Evolutionary conservation across 2,329 filamentous ascomycete species (phyloP).

Genomic region (Pseudogymnoascus sp.): DNA sequence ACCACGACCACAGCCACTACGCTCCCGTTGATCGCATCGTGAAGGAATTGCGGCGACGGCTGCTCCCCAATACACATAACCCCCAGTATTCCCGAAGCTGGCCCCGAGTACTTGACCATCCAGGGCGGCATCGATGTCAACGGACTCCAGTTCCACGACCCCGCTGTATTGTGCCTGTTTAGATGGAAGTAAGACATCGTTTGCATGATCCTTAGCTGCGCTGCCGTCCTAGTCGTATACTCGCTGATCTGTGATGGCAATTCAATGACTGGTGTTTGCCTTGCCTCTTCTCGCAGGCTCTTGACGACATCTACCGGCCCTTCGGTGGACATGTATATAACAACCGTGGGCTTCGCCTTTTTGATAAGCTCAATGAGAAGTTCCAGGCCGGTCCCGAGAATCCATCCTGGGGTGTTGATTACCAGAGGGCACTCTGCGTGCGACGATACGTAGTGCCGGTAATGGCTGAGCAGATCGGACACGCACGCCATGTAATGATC

Average conservation of each 20-base stretch:
- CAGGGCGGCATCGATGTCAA: slow-evolving; percentile 51
- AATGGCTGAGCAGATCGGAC: slow-evolving; percentile 51
- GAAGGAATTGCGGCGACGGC: slow-evolving; percentile 47
- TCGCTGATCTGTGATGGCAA: slow-evolving; percentile 54
- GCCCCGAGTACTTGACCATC: slow-evolving; percentile 50
- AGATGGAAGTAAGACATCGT: slow-evolving; percentile 72
- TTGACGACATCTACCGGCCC: slow-evolving; percentile 51
- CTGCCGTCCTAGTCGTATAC: slow-evolving; percentile 48
- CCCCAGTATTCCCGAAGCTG: slow-evolving; percentile 47
- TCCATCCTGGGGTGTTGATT: slow-evolving; percentile 68
- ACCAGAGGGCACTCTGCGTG: slow-evolving; percentile 47
- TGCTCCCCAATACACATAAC: slow-evolving; percentile 61
- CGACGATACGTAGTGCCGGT: slow-evolving; percentile 36
- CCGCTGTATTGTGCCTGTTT: slow-evolving; percentile 15
- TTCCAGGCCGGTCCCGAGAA: slow-evolving; percentile 60
- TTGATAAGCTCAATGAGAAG: slow-evolving; percentile 50
- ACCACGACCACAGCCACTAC: slow-evolving; percentile 57
- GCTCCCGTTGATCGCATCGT: slow-evolving; percentile 61
- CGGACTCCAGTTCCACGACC: slow-evolving; percentile 43
- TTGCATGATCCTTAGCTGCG: slow-evolving; percentile 64
- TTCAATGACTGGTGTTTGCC: slow-evolving; percentile 35
- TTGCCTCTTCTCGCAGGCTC: slow-evolving; percentile 36
- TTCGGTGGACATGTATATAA: slow-evolving; percentile 60
- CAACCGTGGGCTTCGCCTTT: slow-evolving; percentile 46
- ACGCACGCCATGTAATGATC: slow-evolving; percentile 58